These are phyloP conservation scores for Quercus bicolor DNA, from an alignment of 306 rosid species.

Conservation along the genomic window DNA sequence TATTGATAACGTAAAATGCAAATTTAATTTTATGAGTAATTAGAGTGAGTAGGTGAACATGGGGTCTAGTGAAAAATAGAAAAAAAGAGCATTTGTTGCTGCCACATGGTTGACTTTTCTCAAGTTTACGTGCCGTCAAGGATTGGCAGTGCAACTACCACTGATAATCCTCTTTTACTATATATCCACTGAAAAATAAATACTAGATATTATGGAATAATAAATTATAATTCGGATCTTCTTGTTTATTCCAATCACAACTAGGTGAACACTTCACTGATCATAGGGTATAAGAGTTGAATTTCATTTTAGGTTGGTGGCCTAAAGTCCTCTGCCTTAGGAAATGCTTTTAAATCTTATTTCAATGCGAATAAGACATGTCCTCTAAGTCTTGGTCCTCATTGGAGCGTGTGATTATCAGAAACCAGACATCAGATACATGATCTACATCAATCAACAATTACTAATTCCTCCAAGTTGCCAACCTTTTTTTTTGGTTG, in stretches of 20 bases:
- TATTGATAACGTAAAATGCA: slow-evolving; percentile 2
- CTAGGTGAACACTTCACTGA: background rate
- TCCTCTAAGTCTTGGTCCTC: no score
- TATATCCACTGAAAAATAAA: no score
- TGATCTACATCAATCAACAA: no score
- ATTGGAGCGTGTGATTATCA: background rate
- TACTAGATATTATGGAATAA: no score
- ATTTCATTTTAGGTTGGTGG: background rate
- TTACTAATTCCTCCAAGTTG: no score
- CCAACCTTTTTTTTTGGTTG: no score
- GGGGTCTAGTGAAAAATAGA: background rate
- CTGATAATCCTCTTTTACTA: slow-evolving; percentile 5
- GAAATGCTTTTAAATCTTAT: background rate
- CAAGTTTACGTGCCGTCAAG: slow-evolving; percentile 57
- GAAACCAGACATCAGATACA: background rate
- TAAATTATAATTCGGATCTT: background rate
- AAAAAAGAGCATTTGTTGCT: slow-evolving; percentile 11
- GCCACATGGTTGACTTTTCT: slow-evolving; percentile 28
- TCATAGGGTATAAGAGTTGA: background rate
- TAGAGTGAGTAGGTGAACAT: slow-evolving; percentile 9
- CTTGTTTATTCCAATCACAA: background rate
- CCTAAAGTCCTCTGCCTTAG: background rate
- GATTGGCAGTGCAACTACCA: slow-evolving; percentile 42
- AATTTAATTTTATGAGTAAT: background rate
- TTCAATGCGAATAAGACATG: no score